A percentile compares a stretch with the other conserved stretches of the same genome.
phyloP scores from a whole-genome alignment of 2,329 filamentous ascomycete genomes.

The Pseudogymnoascus sp. region DNA sequence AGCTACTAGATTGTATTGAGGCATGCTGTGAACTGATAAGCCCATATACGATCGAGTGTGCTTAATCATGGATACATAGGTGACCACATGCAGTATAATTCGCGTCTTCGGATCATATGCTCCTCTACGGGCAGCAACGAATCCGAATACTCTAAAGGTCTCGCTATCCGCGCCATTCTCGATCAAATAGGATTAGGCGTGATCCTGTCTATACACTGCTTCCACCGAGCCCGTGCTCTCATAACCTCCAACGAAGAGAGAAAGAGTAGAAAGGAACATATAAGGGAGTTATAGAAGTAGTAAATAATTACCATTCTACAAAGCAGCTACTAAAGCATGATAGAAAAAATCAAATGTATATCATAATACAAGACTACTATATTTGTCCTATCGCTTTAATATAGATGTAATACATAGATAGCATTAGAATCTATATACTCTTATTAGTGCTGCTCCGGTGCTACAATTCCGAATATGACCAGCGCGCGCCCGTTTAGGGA shows the following conservation, averaged over 20 bases:
- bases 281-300: conserved; percentile 8
- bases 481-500: conserved; percentile 68
- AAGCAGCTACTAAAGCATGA: background rate
- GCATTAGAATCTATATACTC: too few relatives aligned
- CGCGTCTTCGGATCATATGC: background rate
- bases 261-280: background rate
- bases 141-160: too few relatives aligned
- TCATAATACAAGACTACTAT: background rate
- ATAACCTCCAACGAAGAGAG: background rate
- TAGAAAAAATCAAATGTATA: conserved; percentile 5
- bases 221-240: conserved; percentile 26
- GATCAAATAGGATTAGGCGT: conserved; percentile 24
- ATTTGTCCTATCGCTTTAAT: background rate
- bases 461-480: conserved; percentile 63
- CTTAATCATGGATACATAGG: background rate
- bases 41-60: background rate
- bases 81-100: background rate
- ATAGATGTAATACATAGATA: too few relatives aligned
- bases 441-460: conserved; percentile 42
- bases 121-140: background rate
- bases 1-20: background rate
- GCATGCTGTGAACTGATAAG: background rate
- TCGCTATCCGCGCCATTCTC: too few relatives aligned
- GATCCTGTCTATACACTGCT: conserved; percentile 30
- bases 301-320: background rate